These are phyloP conservation scores for Gilbertella persicaria DNA, from an alignment of 371 early-diverging fungal species.

Conservation along the genomic window DNA sequence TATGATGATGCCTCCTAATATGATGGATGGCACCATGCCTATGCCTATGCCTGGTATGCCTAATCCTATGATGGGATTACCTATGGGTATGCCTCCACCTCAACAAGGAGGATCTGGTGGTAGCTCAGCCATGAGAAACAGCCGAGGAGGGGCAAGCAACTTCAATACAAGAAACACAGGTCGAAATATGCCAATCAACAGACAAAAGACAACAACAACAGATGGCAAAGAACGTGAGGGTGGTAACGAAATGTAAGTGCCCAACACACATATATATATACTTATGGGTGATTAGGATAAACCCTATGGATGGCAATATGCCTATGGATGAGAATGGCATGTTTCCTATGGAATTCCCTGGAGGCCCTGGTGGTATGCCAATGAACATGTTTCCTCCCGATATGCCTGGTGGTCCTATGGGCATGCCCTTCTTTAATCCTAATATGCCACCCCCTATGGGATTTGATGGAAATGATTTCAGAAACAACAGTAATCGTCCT, in stretches of 20 bases:
- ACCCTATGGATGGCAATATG: conserved; percentile 19
- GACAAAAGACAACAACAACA: conserved; percentile 13
- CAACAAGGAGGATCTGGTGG: neutral
- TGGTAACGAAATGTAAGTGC: conserved; percentile 9
- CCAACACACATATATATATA: neutral
- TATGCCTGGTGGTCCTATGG: conserved; percentile 26
- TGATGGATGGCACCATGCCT: conserved; percentile 75
- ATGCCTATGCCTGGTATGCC: conserved; percentile 21
- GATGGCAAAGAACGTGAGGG: conserved; percentile 22
- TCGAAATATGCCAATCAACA: conserved; percentile 18
- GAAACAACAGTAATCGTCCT: conserved; percentile 5
- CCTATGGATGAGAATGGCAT: conserved; percentile 4
- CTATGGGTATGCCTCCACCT: conserved; percentile 21
- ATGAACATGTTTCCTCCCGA: conserved; percentile 27
- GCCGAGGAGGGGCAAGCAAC: conserved; percentile 2
- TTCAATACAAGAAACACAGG: conserved; percentile 17
- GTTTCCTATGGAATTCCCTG: conserved; percentile 25
- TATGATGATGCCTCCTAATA: conserved; percentile 86
- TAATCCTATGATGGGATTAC: conserved; percentile 24
- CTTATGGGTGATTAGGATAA: conserved; percentile 3
- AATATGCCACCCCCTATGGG: conserved; percentile 24
- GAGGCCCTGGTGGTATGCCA: conserved; percentile 23
- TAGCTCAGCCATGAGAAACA: conserved; percentile 12
- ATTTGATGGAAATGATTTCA: conserved; percentile 24
- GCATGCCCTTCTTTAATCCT: conserved; percentile 28